Evolutionary conservation across 2,329 filamentous ascomycete genomes (phyloP).

Genomic region (Trichoderma lentiforme): DNA sequence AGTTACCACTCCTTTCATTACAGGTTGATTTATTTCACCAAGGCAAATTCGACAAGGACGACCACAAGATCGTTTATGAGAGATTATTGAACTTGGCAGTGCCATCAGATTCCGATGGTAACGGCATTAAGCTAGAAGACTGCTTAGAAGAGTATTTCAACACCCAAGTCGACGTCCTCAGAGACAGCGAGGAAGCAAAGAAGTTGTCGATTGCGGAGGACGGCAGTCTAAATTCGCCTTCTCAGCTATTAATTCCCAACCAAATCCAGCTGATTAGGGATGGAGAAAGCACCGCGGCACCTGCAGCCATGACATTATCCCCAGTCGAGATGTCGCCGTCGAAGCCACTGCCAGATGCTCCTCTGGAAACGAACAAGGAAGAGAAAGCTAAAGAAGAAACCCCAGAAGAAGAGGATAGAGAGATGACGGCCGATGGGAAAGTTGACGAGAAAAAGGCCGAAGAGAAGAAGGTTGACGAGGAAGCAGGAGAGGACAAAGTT

Average conservation of each 20-base stretch:
- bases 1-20: constrained; percentile 80
- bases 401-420: not conserved
- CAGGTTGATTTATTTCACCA: constrained; percentile 95
- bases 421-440: not conserved
- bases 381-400: not conserved
- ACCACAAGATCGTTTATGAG: constrained; percentile 94
- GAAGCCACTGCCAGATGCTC: not conserved
- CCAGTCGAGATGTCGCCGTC: constrained; percentile 31
- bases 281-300: constrained; percentile 31
- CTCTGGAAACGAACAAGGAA: not conserved
- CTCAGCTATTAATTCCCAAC: constrained; percentile 29
- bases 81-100: constrained; percentile 86
- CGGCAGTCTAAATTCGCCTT: constrained; percentile 23
- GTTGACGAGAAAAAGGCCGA: not conserved
- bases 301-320: constrained; percentile 34
- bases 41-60: constrained; percentile 78
- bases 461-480: not conserved
- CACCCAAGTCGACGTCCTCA: constrained; percentile 81
- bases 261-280: constrained; percentile 35
- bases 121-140: constrained; percentile 76
- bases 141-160: constrained; percentile 96
- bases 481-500: too few species aligned
- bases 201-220: constrained; percentile 32
- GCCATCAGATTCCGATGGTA: constrained; percentile 68
- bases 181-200: constrained; percentile 62